Evolutionary conservation across 768 basidiomycete species (phyloP).

Genomic region (Podaxis carcinomalis): DNA sequence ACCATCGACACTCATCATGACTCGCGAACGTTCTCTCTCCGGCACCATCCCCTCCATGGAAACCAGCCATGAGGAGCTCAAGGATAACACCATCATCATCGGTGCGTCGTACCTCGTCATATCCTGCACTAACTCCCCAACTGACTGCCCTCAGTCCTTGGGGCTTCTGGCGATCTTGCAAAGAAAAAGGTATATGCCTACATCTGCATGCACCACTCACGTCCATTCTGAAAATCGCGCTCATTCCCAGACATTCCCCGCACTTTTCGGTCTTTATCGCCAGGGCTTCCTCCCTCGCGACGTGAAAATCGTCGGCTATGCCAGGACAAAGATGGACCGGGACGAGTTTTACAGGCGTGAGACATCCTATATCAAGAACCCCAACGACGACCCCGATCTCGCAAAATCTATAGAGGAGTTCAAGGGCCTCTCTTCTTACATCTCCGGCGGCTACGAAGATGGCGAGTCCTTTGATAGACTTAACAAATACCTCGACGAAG

Average conservation of each 20-base stretch:
- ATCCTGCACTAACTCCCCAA: not conserved
- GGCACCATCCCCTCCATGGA: conserved; percentile 93
- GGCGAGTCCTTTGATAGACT: conserved; percentile 73
- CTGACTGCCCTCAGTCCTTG: conserved; percentile 58
- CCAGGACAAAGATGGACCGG: conserved; percentile 89
- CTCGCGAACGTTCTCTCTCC: conserved; percentile 54
- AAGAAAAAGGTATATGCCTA: conserved; percentile 82
- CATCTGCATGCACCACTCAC: not conserved
- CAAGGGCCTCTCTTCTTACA: conserved; percentile 75
- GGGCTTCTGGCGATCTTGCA: conserved; percentile 95
- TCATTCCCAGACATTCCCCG: conserved; percentile 78
- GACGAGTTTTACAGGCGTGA: conserved; percentile 82
- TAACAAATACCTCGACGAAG: conserved; percentile 68
- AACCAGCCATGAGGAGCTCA: conserved; percentile 63
- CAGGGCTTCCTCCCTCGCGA: conserved; percentile 77
- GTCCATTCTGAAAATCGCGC: conserved; percentile 7
- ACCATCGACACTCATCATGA: conserved; percentile 27
- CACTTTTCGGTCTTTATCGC: conserved; percentile 85
- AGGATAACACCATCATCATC: conserved; percentile 85
- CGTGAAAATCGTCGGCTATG: conserved; percentile 93
- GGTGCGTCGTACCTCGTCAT: conserved; percentile 43
- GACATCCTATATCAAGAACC: conserved; percentile 81
- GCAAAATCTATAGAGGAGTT: conserved; percentile 73
- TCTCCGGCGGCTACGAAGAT: conserved; percentile 88
- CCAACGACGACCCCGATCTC: conserved; percentile 55